A percentile compares a stretch with the other conserved stretches of the same genome.
These are phyloP conservation scores for Neospora caninum DNA, from an alignment of 169 alveolate genomes.

Conservation along the genomic window DNA sequence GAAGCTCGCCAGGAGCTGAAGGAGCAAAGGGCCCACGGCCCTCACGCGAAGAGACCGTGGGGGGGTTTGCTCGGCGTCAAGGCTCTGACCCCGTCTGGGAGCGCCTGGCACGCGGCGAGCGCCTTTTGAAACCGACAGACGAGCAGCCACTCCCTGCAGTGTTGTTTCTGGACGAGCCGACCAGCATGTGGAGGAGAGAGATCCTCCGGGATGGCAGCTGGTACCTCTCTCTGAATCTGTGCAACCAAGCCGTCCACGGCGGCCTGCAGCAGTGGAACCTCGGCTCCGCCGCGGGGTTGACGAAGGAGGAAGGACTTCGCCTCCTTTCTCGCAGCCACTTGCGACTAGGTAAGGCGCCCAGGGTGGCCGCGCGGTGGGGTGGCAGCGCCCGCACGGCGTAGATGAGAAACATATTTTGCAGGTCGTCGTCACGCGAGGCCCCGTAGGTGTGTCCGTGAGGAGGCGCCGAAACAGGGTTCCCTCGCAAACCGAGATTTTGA, in stretches of 20 bases:
- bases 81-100: neutral
- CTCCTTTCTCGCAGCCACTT: neutral
- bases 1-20: neutral
- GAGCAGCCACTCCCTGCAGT: neutral
- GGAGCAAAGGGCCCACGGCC: neutral
- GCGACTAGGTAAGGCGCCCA: conserved; percentile 15
- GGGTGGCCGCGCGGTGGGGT: too few relatives aligned
- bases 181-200: neutral
- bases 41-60: neutral
- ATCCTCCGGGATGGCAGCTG: conserved; percentile 21
- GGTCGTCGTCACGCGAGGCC: too few relatives aligned
- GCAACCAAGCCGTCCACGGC: conserved; percentile 31
- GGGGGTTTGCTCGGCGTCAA: neutral
- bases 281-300: conserved; percentile 27
- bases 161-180: neutral
- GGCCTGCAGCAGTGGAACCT: conserved; percentile 46
- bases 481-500: too few relatives aligned
- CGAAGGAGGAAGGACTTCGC: conserved; percentile 21
- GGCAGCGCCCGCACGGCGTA: too few relatives aligned
- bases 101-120: neutral
- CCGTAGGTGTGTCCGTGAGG: too few relatives aligned
- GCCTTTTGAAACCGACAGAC: neutral
- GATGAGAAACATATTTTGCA: too few relatives aligned
- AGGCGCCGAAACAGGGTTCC: too few relatives aligned
- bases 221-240: neutral